Conservation (phyloP, 495 filamentous ascomycete species). For the Hyaloscypha hepaticicola region DNA sequence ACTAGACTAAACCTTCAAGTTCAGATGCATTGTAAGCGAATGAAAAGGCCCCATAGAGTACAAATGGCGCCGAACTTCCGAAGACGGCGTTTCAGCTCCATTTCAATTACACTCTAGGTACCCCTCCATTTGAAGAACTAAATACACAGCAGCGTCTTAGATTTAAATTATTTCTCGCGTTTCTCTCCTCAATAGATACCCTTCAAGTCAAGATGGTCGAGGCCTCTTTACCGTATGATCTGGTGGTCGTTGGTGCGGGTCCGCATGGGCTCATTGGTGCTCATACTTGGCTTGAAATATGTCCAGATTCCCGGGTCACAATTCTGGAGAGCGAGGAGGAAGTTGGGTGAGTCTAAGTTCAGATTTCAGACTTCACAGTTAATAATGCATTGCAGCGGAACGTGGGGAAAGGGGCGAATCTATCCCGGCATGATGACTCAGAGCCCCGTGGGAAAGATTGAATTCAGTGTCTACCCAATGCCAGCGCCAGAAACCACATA, state of each 20-base stretch:
- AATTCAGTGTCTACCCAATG: constrained; percentile 73
- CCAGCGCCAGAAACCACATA: constrained; percentile 30
- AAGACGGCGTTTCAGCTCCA: not conserved
- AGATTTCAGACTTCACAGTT: constrained; percentile 46
- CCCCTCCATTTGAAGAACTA: not conserved
- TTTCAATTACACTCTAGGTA: not conserved
- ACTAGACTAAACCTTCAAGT: not conserved
- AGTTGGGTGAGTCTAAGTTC: constrained; percentile 22
- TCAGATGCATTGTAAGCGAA: not conserved
- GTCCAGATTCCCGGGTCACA: constrained; percentile 46
- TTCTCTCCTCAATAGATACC: not conserved
- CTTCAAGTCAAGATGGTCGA: not conserved
- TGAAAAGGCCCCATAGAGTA: not conserved
- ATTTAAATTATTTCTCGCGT: not conserved
- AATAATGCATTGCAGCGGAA: constrained; percentile 53
- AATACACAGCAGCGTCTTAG: not conserved
- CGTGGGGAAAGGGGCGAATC: constrained; percentile 63
- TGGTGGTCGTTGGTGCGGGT: constrained; percentile 34
- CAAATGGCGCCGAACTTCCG: not conserved
- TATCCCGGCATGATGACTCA: constrained; percentile 67
- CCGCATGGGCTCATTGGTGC: constrained; percentile 58
- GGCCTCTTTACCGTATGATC: not conserved
- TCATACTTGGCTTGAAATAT: constrained; percentile 56
- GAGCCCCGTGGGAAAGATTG: constrained; percentile 56
- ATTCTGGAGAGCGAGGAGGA: constrained; percentile 50